These are phyloP conservation scores for Strobilomyces confusus DNA, from an alignment of 768 basidiomycete species.

Conservation along the genomic window DNA sequence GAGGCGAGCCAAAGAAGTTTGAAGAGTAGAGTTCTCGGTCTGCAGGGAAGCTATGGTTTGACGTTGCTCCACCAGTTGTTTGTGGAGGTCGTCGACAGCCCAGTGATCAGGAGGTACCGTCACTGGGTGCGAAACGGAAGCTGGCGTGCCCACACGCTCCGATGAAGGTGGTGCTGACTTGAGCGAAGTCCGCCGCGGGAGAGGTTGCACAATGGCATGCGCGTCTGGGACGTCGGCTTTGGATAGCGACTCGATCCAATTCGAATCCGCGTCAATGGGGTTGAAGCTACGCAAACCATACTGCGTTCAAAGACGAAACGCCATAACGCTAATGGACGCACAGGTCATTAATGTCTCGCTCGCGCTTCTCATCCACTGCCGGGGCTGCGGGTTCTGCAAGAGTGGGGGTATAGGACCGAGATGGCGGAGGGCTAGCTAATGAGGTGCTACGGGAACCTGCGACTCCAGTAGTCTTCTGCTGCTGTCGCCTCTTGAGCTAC, in stretches of 20 bases:
- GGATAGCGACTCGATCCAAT: conserved; percentile 63
- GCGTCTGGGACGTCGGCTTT: conserved; percentile 35
- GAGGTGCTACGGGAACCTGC: conserved; percentile 34
- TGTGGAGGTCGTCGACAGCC: conserved; percentile 11
- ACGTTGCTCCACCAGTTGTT: conserved; percentile 16
- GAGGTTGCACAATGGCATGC: conserved; percentile 32
- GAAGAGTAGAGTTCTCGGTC: conserved; percentile 26
- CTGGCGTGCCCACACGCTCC: conserved; percentile 8
- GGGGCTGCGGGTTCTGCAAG: conserved; percentile 35
- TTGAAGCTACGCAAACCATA: conserved; percentile 38
- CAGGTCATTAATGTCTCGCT: conserved; percentile 58
- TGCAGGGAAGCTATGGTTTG: conserved; percentile 19
- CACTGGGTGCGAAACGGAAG: conserved; percentile 3
- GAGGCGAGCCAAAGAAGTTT: conserved; percentile 24
- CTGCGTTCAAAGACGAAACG: conserved; percentile 3
- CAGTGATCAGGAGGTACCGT: conserved; percentile 1
- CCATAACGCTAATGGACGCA: conserved; percentile 37
- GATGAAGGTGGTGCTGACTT: conserved; percentile 15
- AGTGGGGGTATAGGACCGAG: conserved; percentile 51
- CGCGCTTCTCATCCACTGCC: conserved; percentile 38
- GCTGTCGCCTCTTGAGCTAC: conserved; percentile 80
- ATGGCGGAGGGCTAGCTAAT: conserved; percentile 43
- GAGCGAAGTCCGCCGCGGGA: conserved; percentile 15
- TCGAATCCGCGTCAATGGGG: conserved; percentile 39
- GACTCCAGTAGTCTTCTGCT: conserved; percentile 48